A percentile compares a stretch with the other conserved stretches of the same genome.
These are phyloP conservation scores for Phaffia australis DNA, from an alignment of 768 basidiomycete genomes.

Conservation along the genomic window DNA sequence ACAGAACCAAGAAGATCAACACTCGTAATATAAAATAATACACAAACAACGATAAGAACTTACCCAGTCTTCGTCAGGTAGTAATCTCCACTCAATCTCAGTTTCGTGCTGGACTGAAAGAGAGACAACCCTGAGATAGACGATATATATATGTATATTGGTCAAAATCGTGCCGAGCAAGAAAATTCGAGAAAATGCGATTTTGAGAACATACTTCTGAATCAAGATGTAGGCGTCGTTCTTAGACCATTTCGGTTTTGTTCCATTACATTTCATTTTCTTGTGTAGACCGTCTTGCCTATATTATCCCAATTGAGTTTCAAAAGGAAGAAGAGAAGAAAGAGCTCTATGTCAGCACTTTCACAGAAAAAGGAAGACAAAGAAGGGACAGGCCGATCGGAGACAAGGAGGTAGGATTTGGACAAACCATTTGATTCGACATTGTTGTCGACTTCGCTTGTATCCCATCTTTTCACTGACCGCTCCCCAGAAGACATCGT, in stretches of 20 bases:
- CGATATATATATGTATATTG: not conserved
- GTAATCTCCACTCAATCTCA: slow-evolving; percentile 72
- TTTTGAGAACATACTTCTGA: slow-evolving; percentile 53
- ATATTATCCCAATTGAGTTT: slow-evolving; percentile 49
- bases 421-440: slow-evolving; percentile 70
- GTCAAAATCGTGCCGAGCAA: not conserved
- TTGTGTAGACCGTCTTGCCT: slow-evolving; percentile 47
- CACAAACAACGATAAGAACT: not conserved
- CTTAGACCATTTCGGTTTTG: slow-evolving; percentile 59
- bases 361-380: not conserved
- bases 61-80: slow-evolving; percentile 58
- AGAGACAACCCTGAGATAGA: slow-evolving; percentile 53
- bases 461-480: slow-evolving; percentile 69
- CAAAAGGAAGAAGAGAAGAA: slow-evolving; percentile 48
- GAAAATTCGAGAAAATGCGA: not conserved
- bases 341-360: not conserved
- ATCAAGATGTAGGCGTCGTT: slow-evolving; percentile 70
- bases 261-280: slow-evolving; percentile 42
- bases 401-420: not conserved
- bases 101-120: slow-evolving; percentile 65
- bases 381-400: not conserved
- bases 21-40: not conserved
- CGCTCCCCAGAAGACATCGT: slow-evolving; percentile 71
- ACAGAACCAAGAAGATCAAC: not conserved
- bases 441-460: slow-evolving; percentile 66